Base-by-base conservation (phyloP, 805 yeast species). In the Saturnispora sanitii region DNA sequence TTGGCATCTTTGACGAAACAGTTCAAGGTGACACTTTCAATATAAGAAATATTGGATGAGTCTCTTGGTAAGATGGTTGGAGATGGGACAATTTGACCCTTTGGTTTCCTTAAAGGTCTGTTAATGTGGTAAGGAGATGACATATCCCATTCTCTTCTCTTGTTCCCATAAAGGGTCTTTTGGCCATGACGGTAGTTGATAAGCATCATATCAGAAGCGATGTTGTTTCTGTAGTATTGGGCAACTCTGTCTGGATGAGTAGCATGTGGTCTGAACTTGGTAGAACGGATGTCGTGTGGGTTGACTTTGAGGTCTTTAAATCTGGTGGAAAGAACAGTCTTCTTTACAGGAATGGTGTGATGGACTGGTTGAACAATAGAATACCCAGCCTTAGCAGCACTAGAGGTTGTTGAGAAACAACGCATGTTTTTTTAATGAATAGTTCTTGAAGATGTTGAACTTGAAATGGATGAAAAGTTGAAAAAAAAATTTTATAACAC, bases 281-380 rank as follows among this genome's bases (percentile, higher is more conserved):
- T 81, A 12, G 94, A 79, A 55, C 82, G 73, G 46, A 87, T 75
- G 60, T 87, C 95, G 53, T 76, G 75, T 49, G 79, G 77, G 22
- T 79, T 74, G 37, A 70, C 62, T 46, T 82, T 73, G 43, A 84
- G 62, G 30, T 76, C 82, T 39, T 82, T 76, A 60, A 79, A 82
- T 45, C 79, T 68, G 43, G 90, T 87, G 28, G 88, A 80, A 37
- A 90, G 71, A 41, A 74, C 73, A 29, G 77, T 64, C 60, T 92
- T 92, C 53, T 75, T 71, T 55, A 85, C 77, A 49, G 75, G 76
- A 33, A 90, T 83, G 45, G 75, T 71, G 62, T 92, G 98, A 60
- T 92, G 98, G 13, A 90, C 94, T 2, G 98, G 97, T 38, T 81
- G 75, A 28, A 85, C 88, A 38, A 84, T 72, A 30, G 94, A 81